Percentiles rank a stretch among this genome's conserved stretches.
Conservation (phyloP, 257 asterid species). For the Penstemon newberryi region DNA sequence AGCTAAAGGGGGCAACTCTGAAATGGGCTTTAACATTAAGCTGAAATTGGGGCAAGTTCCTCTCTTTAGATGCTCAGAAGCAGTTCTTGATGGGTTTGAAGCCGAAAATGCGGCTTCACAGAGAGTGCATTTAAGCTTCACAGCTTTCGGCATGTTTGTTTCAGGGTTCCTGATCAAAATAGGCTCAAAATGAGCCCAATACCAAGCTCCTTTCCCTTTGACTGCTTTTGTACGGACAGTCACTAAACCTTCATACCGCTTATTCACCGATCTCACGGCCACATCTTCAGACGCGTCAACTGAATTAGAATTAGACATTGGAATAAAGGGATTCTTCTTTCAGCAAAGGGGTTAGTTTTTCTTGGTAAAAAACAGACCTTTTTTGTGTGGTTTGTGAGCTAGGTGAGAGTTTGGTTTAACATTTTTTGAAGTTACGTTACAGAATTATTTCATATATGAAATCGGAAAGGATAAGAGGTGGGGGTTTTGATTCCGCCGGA, state of each 20-base stretch:
- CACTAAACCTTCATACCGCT: constrained; percentile 69
- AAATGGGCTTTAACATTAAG: constrained; percentile 51
- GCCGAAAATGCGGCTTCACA: constrained; percentile 78
- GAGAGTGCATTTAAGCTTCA: constrained; percentile 73
- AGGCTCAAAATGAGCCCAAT: constrained; percentile 94
- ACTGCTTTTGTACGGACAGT: constrained; percentile 77
- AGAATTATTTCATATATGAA: constrained; percentile 15
- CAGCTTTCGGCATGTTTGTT: constrained; percentile 69
- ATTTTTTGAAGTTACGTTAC: constrained; percentile 22
- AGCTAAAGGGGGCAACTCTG: constrained; percentile 67
- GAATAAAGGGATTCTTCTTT: neutral
- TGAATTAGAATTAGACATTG: constrained; percentile 54
- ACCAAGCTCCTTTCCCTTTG: constrained; percentile 98
- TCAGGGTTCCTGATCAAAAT: constrained; percentile 61
- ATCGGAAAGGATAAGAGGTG: constrained; percentile 15
- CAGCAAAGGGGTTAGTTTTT: constrained; percentile 13
- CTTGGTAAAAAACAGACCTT: constrained; percentile 13
- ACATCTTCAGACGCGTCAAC: constrained; percentile 48
- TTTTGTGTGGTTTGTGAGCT: constrained; percentile 29
- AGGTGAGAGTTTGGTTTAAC: constrained; percentile 30
- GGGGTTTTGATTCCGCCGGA: constrained; percentile 28
- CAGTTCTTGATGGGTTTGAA: constrained; percentile 85
- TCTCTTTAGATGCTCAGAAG: constrained; percentile 78
- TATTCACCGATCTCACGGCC: constrained; percentile 59
- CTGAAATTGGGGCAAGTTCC: constrained; percentile 80